Conservation (phyloP, 2,329 filamentous ascomycete species). For the Cladosporium sp. region DNA sequence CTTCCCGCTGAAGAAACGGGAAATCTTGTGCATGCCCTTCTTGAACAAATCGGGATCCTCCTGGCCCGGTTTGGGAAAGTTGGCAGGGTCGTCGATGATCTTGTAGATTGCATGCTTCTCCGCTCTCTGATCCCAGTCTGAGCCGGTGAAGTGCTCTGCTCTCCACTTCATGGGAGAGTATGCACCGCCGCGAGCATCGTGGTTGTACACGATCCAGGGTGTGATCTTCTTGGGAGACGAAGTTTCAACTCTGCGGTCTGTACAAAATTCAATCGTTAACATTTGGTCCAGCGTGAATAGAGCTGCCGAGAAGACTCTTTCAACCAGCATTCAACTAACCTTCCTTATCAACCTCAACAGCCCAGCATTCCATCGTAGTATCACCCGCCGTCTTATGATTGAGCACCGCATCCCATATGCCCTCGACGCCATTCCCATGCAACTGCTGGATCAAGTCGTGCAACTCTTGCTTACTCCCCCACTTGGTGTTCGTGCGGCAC, state of each 20-base stretch:
- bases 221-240: slow-evolving; percentile 59
- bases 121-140: slow-evolving; percentile 59
- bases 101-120: slow-evolving; percentile 61
- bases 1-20: slow-evolving; percentile 18
- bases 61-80: slow-evolving; percentile 23
- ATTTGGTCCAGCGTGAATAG: too few species aligned
- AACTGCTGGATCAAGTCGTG: slow-evolving; percentile 50
- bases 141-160: slow-evolving; percentile 64
- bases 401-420: slow-evolving; percentile 68
- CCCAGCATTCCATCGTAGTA: slow-evolving; percentile 57
- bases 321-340: slow-evolving; percentile 6
- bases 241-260: slow-evolving; percentile 53
- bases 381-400: slow-evolving; percentile 71
- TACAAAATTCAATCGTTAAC: not conserved
- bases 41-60: slow-evolving; percentile 19
- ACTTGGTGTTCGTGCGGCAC: slow-evolving; percentile 60
- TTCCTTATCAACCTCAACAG: slow-evolving; percentile 58
- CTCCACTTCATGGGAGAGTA: slow-evolving; percentile 62
- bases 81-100: slow-evolving; percentile 46
- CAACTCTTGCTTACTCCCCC: slow-evolving; percentile 62
- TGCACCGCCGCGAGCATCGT: slow-evolving; percentile 53
- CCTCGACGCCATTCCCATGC: slow-evolving; percentile 49
- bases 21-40: slow-evolving; percentile 22
- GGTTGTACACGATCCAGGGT: slow-evolving; percentile 65
- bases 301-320: too few species aligned